A percentile compares a stretch with the other conserved stretches of the same genome.
Conservation (phyloP, 2,329 filamentous ascomycete species). For the Sclerotinia nivalis region DNA sequence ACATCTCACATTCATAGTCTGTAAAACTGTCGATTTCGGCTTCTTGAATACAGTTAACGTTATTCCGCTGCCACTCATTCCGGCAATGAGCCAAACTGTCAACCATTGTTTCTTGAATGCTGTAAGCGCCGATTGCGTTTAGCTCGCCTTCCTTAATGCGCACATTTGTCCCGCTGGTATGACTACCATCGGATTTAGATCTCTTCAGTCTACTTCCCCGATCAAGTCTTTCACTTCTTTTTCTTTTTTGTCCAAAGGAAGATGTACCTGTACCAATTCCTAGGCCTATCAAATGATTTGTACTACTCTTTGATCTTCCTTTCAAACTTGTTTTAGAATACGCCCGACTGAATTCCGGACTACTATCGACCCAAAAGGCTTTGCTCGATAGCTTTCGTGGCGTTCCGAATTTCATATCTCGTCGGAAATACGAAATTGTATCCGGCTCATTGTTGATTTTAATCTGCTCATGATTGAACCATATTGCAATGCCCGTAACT, state of each 20-base stretch:
- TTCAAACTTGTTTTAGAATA: slow-evolving; percentile 30
- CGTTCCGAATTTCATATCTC: slow-evolving; percentile 34
- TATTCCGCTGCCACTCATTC: slow-evolving; percentile 29
- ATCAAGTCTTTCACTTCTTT: slow-evolving; percentile 31
- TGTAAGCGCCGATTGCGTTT: slow-evolving; percentile 26
- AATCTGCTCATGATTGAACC: slow-evolving; percentile 38
- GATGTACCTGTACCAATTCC: slow-evolving; percentile 21
- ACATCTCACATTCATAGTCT: slow-evolving; percentile 27
- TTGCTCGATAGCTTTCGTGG: slow-evolving; percentile 31
- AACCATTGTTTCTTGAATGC: slow-evolving; percentile 33
- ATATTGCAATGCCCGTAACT: slow-evolving; percentile 37
- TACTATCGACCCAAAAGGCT: slow-evolving; percentile 31
- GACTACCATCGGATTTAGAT: slow-evolving; percentile 30
- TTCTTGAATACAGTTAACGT: slow-evolving; percentile 24
- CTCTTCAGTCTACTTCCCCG: slow-evolving; percentile 28
- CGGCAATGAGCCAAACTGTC: slow-evolving; percentile 31
- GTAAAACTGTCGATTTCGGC: slow-evolving; percentile 24
- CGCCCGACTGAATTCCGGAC: slow-evolving; percentile 28
- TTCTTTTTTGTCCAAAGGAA: slow-evolving; percentile 21
- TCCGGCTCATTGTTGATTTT: slow-evolving; percentile 30
- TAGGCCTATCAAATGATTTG: slow-evolving; percentile 27
- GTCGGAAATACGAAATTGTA: slow-evolving; percentile 36
- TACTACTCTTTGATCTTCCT: slow-evolving; percentile 24
- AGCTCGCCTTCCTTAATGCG: slow-evolving; percentile 22
- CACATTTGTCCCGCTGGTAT: slow-evolving; percentile 27